phyloP scores from a whole-genome alignment of 2,329 filamentous ascomycete genomes.

The Epichloe glyceriae region DNA sequence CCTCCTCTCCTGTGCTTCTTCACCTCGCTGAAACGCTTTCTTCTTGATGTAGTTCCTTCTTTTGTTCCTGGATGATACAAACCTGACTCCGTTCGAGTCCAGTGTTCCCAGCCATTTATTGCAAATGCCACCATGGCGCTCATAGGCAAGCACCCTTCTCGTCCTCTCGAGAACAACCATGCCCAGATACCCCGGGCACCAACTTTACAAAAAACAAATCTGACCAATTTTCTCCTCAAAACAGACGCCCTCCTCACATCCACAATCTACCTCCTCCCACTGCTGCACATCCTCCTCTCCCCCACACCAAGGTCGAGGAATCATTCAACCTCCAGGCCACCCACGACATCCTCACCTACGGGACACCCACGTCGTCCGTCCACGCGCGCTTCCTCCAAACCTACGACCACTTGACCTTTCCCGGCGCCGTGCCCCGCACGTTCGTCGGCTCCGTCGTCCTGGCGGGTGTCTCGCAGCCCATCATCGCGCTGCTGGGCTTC shows the following conservation, averaged over 20 bases:
- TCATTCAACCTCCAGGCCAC: conserved; percentile 94
- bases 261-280: conserved; percentile 42
- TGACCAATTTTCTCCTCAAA: not conserved
- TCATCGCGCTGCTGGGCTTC: conserved; percentile 44
- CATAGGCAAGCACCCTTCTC: conserved; percentile 7
- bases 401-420: conserved; percentile 86
- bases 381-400: conserved; percentile 38
- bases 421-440: conserved; percentile 81
- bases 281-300: conserved; percentile 60
- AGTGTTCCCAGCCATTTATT: not conserved
- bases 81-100: no score
- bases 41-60: not conserved
- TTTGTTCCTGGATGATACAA: no score
- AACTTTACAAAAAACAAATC: not conserved
- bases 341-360: conserved; percentile 78
- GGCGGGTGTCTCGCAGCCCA: conserved; percentile 56
- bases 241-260: conserved; percentile 14
- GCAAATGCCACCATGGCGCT: conserved; percentile 11
- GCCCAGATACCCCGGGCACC: not conserved
- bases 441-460: conserved; percentile 74
- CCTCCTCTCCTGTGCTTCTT: no score
- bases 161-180: not conserved
- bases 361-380: conserved; percentile 43
- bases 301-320: conserved; percentile 96
- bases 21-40: no score